A percentile compares a stretch with the other conserved stretches of the same genome.
phyloP scores from a whole-genome alignment of 1,284 basidiomycete genomes.

The Trichosporon sp. region DNA sequence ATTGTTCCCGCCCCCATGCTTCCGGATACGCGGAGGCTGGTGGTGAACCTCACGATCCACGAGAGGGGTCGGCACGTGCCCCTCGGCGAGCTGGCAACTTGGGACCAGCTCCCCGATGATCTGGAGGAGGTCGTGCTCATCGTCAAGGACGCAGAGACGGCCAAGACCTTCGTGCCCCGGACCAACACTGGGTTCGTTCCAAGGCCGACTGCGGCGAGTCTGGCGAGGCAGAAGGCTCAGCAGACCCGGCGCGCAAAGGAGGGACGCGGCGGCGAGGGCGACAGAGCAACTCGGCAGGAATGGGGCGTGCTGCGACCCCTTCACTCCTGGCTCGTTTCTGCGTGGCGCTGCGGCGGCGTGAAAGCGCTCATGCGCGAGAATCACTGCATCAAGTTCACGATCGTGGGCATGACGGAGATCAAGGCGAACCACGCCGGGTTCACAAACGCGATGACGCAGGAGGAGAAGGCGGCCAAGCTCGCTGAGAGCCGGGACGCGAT shows the following conservation, averaged over 20 bases:
- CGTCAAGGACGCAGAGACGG: constrained; percentile 4
- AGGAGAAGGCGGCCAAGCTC: neutral
- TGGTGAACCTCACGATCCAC: constrained; percentile 8
- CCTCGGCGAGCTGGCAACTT: constrained; percentile 1
- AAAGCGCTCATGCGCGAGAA: neutral
- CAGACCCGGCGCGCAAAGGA: neutral
- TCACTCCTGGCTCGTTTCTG: neutral
- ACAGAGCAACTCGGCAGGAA: neutral
- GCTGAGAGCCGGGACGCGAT: neutral
- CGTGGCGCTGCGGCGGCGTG: constrained; percentile 13
- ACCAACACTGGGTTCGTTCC: neutral
- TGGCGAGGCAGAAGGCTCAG: constrained; percentile 1
- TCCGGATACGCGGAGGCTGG: neutral
- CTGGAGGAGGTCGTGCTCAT: constrained; percentile 12
- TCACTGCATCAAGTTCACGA: neutral
- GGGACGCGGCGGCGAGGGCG: neutral
- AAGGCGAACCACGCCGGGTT: constrained; percentile 9
- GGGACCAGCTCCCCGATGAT: neutral
- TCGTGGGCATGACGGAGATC: constrained; percentile 12
- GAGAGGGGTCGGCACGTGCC: neutral
- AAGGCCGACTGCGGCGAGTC: neutral
- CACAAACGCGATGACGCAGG: neutral
- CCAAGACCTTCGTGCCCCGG: neutral
- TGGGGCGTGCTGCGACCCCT: constrained; percentile 5
- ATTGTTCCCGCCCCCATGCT: neutral